A percentile compares a stretch with the other conserved stretches of the same genome.
These are phyloP conservation scores for Alternaria gaisen DNA, from an alignment of 2,329 filamentous ascomycete species.

Conservation along the genomic window DNA sequence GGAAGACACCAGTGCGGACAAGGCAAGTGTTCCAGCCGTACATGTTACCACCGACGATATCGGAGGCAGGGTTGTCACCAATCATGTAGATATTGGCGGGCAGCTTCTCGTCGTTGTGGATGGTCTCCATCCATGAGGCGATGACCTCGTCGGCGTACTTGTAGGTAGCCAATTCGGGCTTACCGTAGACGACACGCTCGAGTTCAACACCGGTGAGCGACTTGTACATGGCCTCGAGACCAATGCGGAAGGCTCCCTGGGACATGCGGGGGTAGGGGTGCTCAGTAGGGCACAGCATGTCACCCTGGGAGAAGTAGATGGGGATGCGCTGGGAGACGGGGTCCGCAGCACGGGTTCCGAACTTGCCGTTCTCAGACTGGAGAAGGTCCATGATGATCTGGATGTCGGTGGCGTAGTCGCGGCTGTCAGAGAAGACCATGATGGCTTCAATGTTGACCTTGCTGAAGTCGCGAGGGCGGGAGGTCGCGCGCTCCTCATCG, in stretches of 20 bases:
- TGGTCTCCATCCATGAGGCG: conserved; percentile 76
- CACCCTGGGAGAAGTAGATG: conserved; percentile 76
- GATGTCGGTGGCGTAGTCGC: conserved; percentile 78
- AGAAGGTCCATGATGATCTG: conserved; percentile 80
- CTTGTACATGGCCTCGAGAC: conserved; percentile 77
- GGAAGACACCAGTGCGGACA: conserved; percentile 80
- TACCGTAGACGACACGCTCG: conserved; percentile 79
- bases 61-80: conserved; percentile 76
- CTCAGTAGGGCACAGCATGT: conserved; percentile 67
- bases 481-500: conserved; percentile 71
- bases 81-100: conserved; percentile 79
- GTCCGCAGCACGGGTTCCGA: conserved; percentile 72
- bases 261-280: conserved; percentile 74
- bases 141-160: conserved; percentile 80
- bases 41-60: conserved; percentile 80
- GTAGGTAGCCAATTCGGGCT: conserved; percentile 79
- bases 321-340: conserved; percentile 72
- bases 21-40: conserved; percentile 85
- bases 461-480: conserved; percentile 74
- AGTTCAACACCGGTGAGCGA: conserved; percentile 73
- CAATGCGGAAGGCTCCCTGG: conserved; percentile 78
- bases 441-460: conserved; percentile 77
- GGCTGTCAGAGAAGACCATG: conserved; percentile 77
- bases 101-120: conserved; percentile 75
- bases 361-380: conserved; percentile 71